Conservation (phyloP, 768 basidiomycete species). For the Dictyophora rubrovolvata region DNA sequence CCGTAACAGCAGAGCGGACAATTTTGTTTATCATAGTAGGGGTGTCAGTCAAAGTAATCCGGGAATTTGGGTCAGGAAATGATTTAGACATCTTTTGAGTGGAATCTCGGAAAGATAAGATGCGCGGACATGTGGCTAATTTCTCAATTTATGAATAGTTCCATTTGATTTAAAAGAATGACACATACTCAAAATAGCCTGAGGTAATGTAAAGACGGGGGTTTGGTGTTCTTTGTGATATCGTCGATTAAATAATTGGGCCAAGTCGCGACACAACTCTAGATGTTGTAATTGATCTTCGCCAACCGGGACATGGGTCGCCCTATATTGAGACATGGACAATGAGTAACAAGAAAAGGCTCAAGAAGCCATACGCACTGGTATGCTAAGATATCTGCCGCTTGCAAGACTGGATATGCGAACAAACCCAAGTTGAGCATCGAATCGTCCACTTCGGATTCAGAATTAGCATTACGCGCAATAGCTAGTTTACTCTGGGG, state of each 20-base stretch:
- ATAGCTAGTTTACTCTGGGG: slow-evolving; percentile 63
- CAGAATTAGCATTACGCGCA: slow-evolving; percentile 61
- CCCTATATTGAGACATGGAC: slow-evolving; percentile 30
- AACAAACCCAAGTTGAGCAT: slow-evolving; percentile 77
- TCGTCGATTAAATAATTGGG: slow-evolving; percentile 68
- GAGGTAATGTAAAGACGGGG: slow-evolving; percentile 62
- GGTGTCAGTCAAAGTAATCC: slow-evolving; percentile 79
- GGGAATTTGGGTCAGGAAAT: slow-evolving; percentile 61
- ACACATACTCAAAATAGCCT: slow-evolving; percentile 61
- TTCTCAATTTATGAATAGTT: not conserved
- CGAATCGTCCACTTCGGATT: slow-evolving; percentile 73
- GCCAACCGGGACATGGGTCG: slow-evolving; percentile 91
- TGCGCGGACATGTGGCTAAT: slow-evolving; percentile 66
- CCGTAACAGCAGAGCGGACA: slow-evolving; percentile 76
- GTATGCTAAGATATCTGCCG: slow-evolving; percentile 85
- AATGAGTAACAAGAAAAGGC: not conserved
- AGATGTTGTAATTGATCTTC: slow-evolving; percentile 95
- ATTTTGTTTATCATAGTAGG: slow-evolving; percentile 52
- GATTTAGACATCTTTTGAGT: slow-evolving; percentile 95
- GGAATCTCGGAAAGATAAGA: slow-evolving; percentile 82
- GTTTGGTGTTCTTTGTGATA: slow-evolving; percentile 29
- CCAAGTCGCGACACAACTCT: slow-evolving; percentile 78
- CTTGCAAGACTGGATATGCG: slow-evolving; percentile 89
- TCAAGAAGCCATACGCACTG: slow-evolving; percentile 35
- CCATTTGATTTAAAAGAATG: not conserved